These are phyloP conservation scores for Chlorella sp. DNA, from an alignment of 139 green algal genomes.

Conservation along the genomic window DNA sequence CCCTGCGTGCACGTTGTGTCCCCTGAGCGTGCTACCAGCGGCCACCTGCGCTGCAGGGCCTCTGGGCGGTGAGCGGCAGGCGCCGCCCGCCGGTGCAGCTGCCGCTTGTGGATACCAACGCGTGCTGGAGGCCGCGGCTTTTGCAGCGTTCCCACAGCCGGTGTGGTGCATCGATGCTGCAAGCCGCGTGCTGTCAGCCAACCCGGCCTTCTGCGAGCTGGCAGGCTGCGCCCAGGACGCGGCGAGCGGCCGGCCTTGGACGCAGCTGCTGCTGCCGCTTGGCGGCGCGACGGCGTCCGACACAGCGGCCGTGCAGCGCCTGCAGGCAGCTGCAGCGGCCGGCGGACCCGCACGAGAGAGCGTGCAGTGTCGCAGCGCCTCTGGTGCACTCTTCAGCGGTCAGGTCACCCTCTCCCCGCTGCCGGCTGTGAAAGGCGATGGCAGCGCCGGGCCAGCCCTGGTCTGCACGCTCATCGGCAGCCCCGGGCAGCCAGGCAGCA, in stretches of 20 bases:
- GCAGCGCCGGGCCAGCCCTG: background rate
- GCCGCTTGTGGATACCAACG: background rate
- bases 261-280: slow-evolving; percentile 24
- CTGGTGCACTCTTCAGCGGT: background rate
- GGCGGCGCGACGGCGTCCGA: background rate
- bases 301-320: background rate
- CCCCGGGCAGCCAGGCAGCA: background rate
- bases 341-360: background rate
- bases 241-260: slow-evolving; percentile 4
- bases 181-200: slow-evolving; percentile 19
- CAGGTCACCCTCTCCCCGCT: background rate
- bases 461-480: slow-evolving; percentile 10
- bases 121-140: background rate
- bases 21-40: background rate
- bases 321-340: background rate
- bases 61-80: background rate
- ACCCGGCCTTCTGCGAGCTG: slow-evolving; percentile 25
- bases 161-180: slow-evolving; percentile 6
- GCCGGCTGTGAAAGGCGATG: background rate
- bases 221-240: slow-evolving; percentile 8
- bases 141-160: slow-evolving; percentile 1
- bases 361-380: background rate
- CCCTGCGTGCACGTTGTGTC: too few relatives aligned
- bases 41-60: background rate
- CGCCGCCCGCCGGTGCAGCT: background rate